Base-by-base conservation (phyloP, 2,329 filamentous ascomycete species). In the Ascochyta fabae region DNA sequence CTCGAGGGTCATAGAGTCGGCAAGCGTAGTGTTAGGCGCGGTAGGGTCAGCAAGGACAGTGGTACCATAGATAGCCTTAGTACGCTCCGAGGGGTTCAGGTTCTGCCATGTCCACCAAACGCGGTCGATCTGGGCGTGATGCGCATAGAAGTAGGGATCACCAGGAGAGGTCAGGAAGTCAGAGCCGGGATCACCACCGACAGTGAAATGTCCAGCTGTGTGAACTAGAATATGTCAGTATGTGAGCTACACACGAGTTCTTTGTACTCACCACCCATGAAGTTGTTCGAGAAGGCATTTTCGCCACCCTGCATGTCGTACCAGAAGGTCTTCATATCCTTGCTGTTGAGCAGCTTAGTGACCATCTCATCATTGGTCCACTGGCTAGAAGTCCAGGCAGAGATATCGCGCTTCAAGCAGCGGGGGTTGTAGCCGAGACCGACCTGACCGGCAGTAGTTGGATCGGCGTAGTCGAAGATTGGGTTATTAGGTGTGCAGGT, bases 31-130 rank as follows among this genome's bases (percentile, higher is more conserved):
- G 44, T 78, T 77, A 3, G 76, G 60, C 15, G 77, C 78, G 2
- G 77, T 71, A 3, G 79, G 78, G 35, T 79, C 69, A 19, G 77
- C 74, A 2, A 80, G 79, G 7, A 67, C 70, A n/a, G 75, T 80
- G 3, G 79, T 80, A 24, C 69, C 71, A 36, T 69, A 67, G 54
- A 82, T 77, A 27, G 67, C 69, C 38, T 72, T 68, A 41, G 73
- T 72, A 12, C 80, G 73, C 24, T 69, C 62, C 29, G 67, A 58
- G 33, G 70, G 69, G 52, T 79, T 71, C 43, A 78, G 60, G 53
- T 78, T 79, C 65, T 83, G 80, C 80, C 80, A 83, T 34, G 78
- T 79, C 78, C 78, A 80, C 75, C 76, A 83, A 0, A 76, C 65
- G 6, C 79, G 75, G 58, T 83, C 80, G 39, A 82, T 78, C 59